Evolutionary conservation across 2,329 filamentous ascomycete genomes (phyloP).

Genomic region (Aspergillus flavus): DNA sequence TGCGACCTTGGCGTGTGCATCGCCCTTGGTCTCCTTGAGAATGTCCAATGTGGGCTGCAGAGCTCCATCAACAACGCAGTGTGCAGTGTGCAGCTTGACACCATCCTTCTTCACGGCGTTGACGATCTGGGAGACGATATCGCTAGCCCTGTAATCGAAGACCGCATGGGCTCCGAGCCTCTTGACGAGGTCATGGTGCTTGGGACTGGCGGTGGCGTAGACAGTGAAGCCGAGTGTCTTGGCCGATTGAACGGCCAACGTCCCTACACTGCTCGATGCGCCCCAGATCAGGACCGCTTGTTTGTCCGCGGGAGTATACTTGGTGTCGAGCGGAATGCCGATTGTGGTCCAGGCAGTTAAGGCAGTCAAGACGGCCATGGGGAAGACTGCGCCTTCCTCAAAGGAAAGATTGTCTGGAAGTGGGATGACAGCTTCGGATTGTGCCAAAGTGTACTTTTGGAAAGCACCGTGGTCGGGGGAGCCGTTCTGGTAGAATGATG

Average conservation of each 20-base stretch:
- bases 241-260: constrained; percentile 35
- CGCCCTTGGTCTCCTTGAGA: constrained; percentile 22
- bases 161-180: constrained; percentile 39
- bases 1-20: constrained; percentile 18
- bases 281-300: constrained; percentile 17
- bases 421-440: constrained; percentile 29
- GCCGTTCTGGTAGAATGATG: constrained; percentile 30
- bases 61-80: constrained; percentile 15
- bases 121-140: constrained; percentile 36
- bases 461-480: constrained; percentile 32
- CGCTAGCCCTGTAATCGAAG: constrained; percentile 44
- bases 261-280: constrained; percentile 19
- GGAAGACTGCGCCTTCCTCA: constrained; percentile 29
- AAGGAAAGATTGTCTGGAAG: constrained; percentile 34
- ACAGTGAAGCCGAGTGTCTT: constrained; percentile 44
- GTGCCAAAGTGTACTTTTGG: constrained; percentile 33
- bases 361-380: constrained; percentile 24
- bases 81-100: constrained; percentile 16
- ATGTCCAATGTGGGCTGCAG: constrained; percentile 23
- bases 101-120: constrained; percentile 24
- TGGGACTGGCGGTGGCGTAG: constrained; percentile 43
- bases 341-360: constrained; percentile 28
- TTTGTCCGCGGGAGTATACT: constrained; percentile 24
- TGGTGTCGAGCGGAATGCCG: constrained; percentile 26
- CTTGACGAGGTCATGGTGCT: constrained; percentile 42